Conservation (phyloP, 2,329 filamentous ascomycete species). For the Microsporum ferrugineum region DNA sequence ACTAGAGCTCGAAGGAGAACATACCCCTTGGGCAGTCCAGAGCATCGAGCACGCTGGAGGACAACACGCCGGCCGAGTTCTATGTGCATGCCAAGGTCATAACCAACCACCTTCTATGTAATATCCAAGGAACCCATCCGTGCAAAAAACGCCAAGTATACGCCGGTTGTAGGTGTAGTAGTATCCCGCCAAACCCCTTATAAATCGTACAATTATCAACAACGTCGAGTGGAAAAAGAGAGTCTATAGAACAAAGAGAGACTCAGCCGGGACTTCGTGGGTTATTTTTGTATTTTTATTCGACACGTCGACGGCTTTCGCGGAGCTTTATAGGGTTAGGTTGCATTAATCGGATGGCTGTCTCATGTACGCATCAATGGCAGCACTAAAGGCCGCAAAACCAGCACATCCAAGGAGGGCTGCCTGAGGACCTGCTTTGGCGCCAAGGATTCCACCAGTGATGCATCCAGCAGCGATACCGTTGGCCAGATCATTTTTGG, state of each 20-base stretch:
- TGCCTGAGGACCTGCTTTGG: slow-evolving; percentile 79
- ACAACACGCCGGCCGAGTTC: neutral
- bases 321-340: neutral
- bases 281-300: neutral
- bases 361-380: slow-evolving; percentile 85
- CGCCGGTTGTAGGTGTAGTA: neutral
- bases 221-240: neutral
- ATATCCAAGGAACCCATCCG: neutral
- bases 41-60: neutral
- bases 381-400: slow-evolving; percentile 84
- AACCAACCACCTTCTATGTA: neutral
- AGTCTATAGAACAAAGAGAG: neutral
- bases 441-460: slow-evolving; percentile 78
- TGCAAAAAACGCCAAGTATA: slow-evolving; percentile 3
- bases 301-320: neutral
- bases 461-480: slow-evolving; percentile 79
- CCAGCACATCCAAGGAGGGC: slow-evolving; percentile 78
- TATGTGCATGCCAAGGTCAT: neutral
- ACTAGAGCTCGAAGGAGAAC: neutral
- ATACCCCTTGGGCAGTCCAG: neutral
- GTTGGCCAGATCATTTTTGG: slow-evolving; percentile 88
- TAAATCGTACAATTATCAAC: slow-evolving; percentile 1
- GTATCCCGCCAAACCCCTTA: neutral
- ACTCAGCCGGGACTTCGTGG: neutral
- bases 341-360: slow-evolving; percentile 47